A percentile compares a stretch with the other conserved stretches of the same genome.
These are phyloP conservation scores for Cinnamomum chago DNA, from an alignment of 164 flowering plant genomes.

Conservation along the genomic window DNA sequence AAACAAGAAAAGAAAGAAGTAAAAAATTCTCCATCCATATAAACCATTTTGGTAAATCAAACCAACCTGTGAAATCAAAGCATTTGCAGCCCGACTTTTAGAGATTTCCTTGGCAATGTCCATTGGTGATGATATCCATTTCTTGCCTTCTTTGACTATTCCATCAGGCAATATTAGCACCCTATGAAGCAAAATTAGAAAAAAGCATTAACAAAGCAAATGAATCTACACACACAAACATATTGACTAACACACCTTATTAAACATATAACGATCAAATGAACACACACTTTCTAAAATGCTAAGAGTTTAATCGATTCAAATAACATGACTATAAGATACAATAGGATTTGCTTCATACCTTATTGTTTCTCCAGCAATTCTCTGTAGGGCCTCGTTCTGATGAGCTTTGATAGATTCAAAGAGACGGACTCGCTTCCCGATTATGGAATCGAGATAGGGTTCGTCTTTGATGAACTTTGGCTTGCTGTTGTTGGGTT, in stretches of 20 bases:
- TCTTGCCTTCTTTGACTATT: conserved; percentile 79
- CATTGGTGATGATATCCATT: conserved; percentile 63
- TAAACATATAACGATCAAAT: too few species aligned
- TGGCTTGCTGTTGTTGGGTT: too few species aligned
- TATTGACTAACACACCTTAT: too few species aligned
- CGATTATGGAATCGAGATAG: conserved; percentile 51
- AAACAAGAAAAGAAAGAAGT: too few species aligned
- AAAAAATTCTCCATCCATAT: too few species aligned
- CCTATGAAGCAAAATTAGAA: conserved; percentile 27
- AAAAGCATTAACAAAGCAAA: too few species aligned
- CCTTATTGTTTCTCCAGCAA: conserved; percentile 64
- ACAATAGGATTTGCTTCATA: conserved; percentile 13
- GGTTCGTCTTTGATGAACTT: conserved; percentile 12
- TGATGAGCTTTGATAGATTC: conserved; percentile 52
- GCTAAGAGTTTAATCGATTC: too few species aligned
- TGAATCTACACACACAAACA: too few species aligned
- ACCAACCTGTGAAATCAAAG: conserved; percentile 53
- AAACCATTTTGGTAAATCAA: neutral
- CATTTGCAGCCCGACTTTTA: conserved; percentile 60
- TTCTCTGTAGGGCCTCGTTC: conserved; percentile 28
- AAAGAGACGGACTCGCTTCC: conserved; percentile 63
- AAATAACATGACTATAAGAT: too few species aligned
- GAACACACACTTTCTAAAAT: too few species aligned
- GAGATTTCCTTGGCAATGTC: conserved; percentile 71
- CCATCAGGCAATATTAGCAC: conserved; percentile 71